phyloP scores from a whole-genome alignment of 306 rosid species.

The Nissolia schottii region DNA sequence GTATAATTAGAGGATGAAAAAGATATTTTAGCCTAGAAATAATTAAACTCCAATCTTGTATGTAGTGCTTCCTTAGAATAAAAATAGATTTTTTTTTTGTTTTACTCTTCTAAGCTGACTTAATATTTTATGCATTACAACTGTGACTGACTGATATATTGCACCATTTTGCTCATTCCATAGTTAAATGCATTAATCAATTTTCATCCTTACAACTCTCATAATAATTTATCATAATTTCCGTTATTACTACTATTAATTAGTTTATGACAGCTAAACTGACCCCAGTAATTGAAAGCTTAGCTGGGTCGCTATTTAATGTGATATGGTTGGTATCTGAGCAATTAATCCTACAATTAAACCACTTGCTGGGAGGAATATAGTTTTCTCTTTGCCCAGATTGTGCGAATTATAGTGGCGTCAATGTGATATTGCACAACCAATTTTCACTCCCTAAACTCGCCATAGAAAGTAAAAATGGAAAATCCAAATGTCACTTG shows the following conservation, averaged over 20 bases:
- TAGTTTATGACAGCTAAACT: background rate
- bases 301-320: background rate
- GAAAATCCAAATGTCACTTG: slow-evolving; percentile 8
- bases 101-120: too few species aligned
- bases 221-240: background rate
- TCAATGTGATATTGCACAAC: slow-evolving; percentile 22
- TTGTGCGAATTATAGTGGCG: slow-evolving; percentile 30
- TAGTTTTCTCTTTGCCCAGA: background rate
- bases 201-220: background rate
- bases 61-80: background rate
- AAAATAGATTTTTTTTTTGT: background rate
- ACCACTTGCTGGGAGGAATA: background rate
- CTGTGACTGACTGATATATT: background rate
- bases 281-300: background rate
- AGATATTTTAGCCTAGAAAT: too few species aligned
- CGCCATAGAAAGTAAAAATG: background rate
- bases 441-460: slow-evolving; percentile 7
- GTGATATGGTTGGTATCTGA: background rate
- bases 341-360: background rate
- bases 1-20: too few species aligned
- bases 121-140: background rate
- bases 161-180: background rate
- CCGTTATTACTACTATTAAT: background rate
- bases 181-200: background rate
- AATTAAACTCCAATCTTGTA: background rate